Base-by-base conservation (phyloP, 2,329 filamentous ascomycete genomes). In the Calonectria ilicicola region DNA sequence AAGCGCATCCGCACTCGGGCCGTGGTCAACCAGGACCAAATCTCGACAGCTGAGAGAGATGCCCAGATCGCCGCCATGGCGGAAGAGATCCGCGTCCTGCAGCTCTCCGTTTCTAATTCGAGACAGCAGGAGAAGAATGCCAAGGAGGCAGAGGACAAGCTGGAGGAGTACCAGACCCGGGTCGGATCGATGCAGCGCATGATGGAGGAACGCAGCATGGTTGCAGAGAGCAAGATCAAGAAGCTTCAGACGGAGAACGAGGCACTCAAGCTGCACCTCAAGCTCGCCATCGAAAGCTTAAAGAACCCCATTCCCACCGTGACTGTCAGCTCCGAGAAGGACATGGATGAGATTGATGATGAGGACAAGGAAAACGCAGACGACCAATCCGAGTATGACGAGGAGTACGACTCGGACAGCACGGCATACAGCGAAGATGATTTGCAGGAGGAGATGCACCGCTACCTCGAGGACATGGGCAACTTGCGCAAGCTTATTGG, bases 1-100 rank as follows among this genome's bases (percentile, higher is more conserved):
- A 99, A 99, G 87, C 93, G 94, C 69, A 99, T 99, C 86, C 95
- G 96, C 81, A 98, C 96, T 40, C 93, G 95, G 64, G 97, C 97
- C 29, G 92, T 96, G 38, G 94, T 98, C 86, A 99, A 99, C 86
- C 95, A 99, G 85, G 96, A 98, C 84, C 94, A 95, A 79, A 93
- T 98, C 77, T 96, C 94, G 12, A 93, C 95, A 17, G 97, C 96
- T 0, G 95, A 98, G 85, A 93, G 97, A 76, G 97, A 99, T 84
- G 95, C 95, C 5, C 95, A 98, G 84, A 98, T 99, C 79, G 88
- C 91, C 1, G 94, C 95, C 80, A 98, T 99, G 97, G 93, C 95
- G 12, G 96, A 98, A 81, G 97, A 97, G 77, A 99, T 99, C 77
- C 94, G 95, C 23, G 85, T 89, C 32, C 88, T 99, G 65, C 96